phyloP scores from a whole-genome alignment of 176 grass and related monocot genomes.

The Cenchrus fungigraminus region DNA sequence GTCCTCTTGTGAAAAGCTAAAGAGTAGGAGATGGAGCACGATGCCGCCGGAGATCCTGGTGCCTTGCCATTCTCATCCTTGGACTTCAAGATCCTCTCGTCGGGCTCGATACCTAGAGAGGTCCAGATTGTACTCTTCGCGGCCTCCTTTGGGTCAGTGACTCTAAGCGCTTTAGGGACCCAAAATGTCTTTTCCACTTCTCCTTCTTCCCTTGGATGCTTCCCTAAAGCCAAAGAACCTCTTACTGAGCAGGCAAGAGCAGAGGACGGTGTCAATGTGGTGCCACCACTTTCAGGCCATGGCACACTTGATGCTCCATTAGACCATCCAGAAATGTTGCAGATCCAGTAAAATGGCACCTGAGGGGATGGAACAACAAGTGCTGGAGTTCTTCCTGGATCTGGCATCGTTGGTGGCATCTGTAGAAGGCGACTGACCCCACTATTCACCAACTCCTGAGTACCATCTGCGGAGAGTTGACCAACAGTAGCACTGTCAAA shows the following conservation, averaged over 20 bases:
- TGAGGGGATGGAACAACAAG: slow-evolving; percentile 57
- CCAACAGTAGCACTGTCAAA: slow-evolving; percentile 37
- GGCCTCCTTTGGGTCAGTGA: slow-evolving; percentile 64
- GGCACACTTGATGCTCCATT: slow-evolving; percentile 53
- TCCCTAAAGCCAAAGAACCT: slow-evolving; percentile 49
- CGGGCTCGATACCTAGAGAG: slow-evolving; percentile 76
- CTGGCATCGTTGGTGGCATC: slow-evolving; percentile 25
- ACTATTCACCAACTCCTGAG: slow-evolving; percentile 37
- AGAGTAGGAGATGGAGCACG: too few species aligned
- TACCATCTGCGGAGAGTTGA: slow-evolving; percentile 26
- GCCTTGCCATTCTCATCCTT: slow-evolving; percentile 40
- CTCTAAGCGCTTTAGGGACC: slow-evolving; percentile 74
- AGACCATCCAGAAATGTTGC: slow-evolving; percentile 55
- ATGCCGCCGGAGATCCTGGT: neutral
- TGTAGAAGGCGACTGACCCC: slow-evolving; percentile 1
- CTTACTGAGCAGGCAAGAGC: slow-evolving; percentile 43
- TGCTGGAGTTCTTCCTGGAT: slow-evolving; percentile 42
- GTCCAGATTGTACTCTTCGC: slow-evolving; percentile 82
- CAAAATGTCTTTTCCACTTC: slow-evolving; percentile 60
- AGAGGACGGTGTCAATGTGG: slow-evolving; percentile 24
- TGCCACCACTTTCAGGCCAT: slow-evolving; percentile 48
- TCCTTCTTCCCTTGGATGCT: slow-evolving; percentile 71
- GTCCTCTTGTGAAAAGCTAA: too few species aligned
- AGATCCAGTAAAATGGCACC: slow-evolving; percentile 50
- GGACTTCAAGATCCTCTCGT: slow-evolving; percentile 44